Evolutionary conservation across 169 alveolate species (phyloP).

Genomic region (Plasmodium yoelii): DNA sequence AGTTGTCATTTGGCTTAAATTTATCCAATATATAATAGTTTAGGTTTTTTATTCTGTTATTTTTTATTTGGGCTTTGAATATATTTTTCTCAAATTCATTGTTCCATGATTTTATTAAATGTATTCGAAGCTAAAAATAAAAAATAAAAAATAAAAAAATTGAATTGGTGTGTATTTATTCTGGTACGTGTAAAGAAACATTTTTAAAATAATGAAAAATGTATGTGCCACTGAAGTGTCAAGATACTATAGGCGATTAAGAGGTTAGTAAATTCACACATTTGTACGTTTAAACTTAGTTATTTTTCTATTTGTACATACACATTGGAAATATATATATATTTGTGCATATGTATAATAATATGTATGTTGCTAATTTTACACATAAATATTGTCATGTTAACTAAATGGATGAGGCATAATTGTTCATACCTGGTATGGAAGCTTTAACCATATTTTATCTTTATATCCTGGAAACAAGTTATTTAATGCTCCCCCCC

Average conservation of each 20-base stretch:
- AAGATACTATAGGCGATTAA: neutral
- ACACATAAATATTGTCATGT: neutral
- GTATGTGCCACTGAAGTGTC: neutral
- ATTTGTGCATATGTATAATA: neutral
- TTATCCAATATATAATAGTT: conserved; percentile 85
- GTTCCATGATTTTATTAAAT: conserved; percentile 87
- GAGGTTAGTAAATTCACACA: neutral
- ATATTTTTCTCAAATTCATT: conserved; percentile 79
- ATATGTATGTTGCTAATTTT: neutral
- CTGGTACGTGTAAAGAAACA: neutral
- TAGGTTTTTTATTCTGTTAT: conserved; percentile 81
- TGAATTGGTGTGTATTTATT: no score
- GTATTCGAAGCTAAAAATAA: conserved; percentile 62
- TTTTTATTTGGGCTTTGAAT: conserved; percentile 79
- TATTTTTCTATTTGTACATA: neutral
- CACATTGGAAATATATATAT: neutral
- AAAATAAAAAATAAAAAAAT: neutral
- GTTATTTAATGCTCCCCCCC: conserved; percentile 90
- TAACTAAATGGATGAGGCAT: neutral
- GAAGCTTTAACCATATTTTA: conserved; percentile 89
- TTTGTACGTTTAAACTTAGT: no score
- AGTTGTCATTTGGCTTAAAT: conserved; percentile 84
- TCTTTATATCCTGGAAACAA: conserved; percentile 91
- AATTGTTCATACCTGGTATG: conserved; percentile 81
- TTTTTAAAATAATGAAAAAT: no score